These are phyloP conservation scores for Suillus spraguei DNA, from an alignment of 768 basidiomycete species.

Conservation along the genomic window DNA sequence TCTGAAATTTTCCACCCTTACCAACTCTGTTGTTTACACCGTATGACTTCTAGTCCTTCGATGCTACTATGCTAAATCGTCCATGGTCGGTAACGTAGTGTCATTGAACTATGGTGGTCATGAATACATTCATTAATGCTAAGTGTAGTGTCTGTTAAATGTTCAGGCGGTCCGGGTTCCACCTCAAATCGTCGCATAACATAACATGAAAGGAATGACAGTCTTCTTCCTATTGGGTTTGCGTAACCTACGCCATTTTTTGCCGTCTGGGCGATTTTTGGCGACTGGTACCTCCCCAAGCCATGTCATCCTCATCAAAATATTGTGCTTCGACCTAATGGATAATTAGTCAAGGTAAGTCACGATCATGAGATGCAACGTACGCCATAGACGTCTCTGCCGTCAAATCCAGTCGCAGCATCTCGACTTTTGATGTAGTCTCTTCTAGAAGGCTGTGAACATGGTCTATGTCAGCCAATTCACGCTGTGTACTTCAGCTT, in stretches of 20 bases:
- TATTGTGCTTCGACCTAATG: slow-evolving; percentile 26
- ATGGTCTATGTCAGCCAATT: background rate
- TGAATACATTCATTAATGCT: background rate
- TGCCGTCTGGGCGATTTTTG: slow-evolving; percentile 10
- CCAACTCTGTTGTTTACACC: background rate
- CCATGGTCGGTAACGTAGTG: background rate
- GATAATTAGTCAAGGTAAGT: slow-evolving; percentile 3
- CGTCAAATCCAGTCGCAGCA: slow-evolving; percentile 23
- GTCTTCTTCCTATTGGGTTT: background rate
- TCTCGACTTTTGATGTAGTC: slow-evolving; percentile 16
- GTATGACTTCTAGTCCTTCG: background rate
- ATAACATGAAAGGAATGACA: background rate
- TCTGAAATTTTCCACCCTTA: background rate
- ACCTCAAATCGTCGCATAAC: background rate
- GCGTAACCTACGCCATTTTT: background rate
- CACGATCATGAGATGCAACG: slow-evolving; percentile 4
- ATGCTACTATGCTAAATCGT: background rate
- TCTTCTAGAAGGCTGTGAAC: slow-evolving; percentile 18
- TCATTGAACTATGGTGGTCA: background rate
- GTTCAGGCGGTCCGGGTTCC: background rate
- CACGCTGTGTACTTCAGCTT: background rate
- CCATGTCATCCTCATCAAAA: slow-evolving; percentile 31
- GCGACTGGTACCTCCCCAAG: slow-evolving; percentile 22
- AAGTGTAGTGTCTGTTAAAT: background rate
- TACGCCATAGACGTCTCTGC: slow-evolving; percentile 23